These are phyloP conservation scores for Coemansia sp. DNA, from an alignment of 192 early-diverging fungal species.

Conservation along the genomic window DNA sequence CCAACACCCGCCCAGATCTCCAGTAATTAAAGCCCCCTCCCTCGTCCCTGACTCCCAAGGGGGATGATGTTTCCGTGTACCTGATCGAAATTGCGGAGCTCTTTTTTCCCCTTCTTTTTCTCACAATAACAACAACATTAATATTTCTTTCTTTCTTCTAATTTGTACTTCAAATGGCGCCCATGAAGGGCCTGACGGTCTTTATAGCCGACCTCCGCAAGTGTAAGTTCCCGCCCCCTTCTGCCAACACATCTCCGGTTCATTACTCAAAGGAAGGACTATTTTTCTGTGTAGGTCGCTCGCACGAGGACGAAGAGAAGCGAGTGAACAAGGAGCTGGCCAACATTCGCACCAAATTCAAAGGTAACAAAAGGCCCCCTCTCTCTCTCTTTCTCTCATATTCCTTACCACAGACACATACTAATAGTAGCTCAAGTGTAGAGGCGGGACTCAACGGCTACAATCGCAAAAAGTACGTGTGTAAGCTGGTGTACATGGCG, in stretches of 20 bases:
- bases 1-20: slow-evolving; percentile 24
- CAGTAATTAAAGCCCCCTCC: slow-evolving; percentile 7
- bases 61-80: neutral
- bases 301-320: slow-evolving; percentile 96
- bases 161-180: slow-evolving; percentile 27
- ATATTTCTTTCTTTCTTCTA: neutral
- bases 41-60: neutral
- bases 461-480: slow-evolving; percentile 99
- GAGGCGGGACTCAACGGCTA: slow-evolving; percentile 93
- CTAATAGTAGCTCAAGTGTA: slow-evolving; percentile 21
- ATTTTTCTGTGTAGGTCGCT: slow-evolving; percentile 68
- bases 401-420: no score
- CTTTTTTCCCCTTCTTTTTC: neutral
- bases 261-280: neutral
- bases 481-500: slow-evolving; percentile 99
- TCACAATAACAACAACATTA: neutral
- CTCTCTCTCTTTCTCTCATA: neutral
- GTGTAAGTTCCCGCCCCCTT: slow-evolving; percentile 63
- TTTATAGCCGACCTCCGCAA: slow-evolving; percentile 99
- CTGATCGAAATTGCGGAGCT: neutral
- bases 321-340: slow-evolving; percentile 99
- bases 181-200: slow-evolving; percentile 91
- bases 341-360: slow-evolving; percentile 97
- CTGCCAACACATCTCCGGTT: neutral
- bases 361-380: slow-evolving; percentile 60